phyloP scores from a whole-genome alignment of 768 basidiomycete genomes.

The Russula ochroleuca region DNA sequence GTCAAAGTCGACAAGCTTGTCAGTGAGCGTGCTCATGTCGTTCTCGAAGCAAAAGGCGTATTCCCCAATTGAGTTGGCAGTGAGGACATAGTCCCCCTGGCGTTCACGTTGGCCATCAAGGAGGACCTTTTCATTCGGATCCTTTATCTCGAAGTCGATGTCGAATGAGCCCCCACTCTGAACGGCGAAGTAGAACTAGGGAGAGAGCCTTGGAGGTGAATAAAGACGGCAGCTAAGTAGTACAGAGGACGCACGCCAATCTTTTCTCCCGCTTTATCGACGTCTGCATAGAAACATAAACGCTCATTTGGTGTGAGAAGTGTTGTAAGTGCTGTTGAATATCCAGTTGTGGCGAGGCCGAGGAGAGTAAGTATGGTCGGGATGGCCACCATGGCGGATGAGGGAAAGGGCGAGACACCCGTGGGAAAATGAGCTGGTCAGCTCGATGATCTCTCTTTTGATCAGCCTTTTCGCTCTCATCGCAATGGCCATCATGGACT shows the following conservation, averaged over 20 bases:
- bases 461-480: background rate
- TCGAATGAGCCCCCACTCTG: conserved; percentile 98
- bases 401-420: conserved; percentile 5
- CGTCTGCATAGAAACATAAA: conserved; percentile 92
- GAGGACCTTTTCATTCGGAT: conserved; percentile 82
- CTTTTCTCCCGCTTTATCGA: conserved; percentile 93
- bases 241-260: conserved; percentile 57
- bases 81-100: conserved; percentile 96
- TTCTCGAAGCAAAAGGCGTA: conserved; percentile 98
- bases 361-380: conserved; percentile 23
- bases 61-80: conserved; percentile 87
- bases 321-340: conserved; percentile 73
- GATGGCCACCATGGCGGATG: conserved; percentile 23
- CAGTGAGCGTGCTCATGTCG: conserved; percentile 90
- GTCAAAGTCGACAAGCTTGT: conserved; percentile 92
- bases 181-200: conserved; percentile 96
- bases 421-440: conserved; percentile 10
- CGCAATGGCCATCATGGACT: conserved; percentile 6
- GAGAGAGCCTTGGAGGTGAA: conserved; percentile 12
- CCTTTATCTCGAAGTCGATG: conserved; percentile 89
- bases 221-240: background rate
- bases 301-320: conserved; percentile 73
- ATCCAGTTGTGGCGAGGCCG: conserved; percentile 27
- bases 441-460: background rate
- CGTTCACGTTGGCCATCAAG: conserved; percentile 86